Evolutionary conservation across 257 asterid genomes (phyloP), one percentile per base, ranked within the genome.

Genomic region (Solanum lycopersicoides): DNA sequence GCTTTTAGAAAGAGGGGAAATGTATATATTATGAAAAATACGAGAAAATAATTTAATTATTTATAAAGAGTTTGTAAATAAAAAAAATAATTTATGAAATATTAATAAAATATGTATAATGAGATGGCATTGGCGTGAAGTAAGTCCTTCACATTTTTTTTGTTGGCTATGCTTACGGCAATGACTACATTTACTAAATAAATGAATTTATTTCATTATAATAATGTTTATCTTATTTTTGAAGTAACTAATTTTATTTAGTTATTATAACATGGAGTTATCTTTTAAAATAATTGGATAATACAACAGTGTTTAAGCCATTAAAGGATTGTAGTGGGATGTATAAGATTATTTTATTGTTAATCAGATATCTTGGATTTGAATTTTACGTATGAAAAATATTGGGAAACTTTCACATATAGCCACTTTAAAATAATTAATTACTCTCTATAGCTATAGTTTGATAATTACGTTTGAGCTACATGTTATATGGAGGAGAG

Each of bases 91-190:
- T 12, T 66, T 66, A n/a, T n/a, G 14, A n/a, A 53, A 53, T 53
- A 45, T 15, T 7, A 23, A 20, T 71, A 75, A 42, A 45, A 45
- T 7, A 45, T 50, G 56, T 10, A 59, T 12, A 15, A 7, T 86
- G 44, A 77, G 89, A 50, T 69, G 65, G 88, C 83, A 75, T 87
- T 90, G 34, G 87, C 95, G 95, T 91, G 91, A 89, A 88, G 91
- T 21, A 87, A 86, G 47, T 82, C 20, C 66, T 41, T 84, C 82
- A 41, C 88, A 79, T 20, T 59, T 73, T 30, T n/a, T 45, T 77
- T 63, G 71, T 28, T 83, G 84, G 45, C 68, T 73, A 86, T 90
- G 89, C 91, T 87, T 91, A 20, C 86, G 80, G 73, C 88, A 77
- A 45, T 86, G 44, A 41, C 86, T 88, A 83, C 82, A 56, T 37